Evolutionary conservation across 2,329 filamentous ascomycete species (phyloP), one percentile per base, ranked within the genome.

Genomic region (Nannizzia gypsea): DNA sequence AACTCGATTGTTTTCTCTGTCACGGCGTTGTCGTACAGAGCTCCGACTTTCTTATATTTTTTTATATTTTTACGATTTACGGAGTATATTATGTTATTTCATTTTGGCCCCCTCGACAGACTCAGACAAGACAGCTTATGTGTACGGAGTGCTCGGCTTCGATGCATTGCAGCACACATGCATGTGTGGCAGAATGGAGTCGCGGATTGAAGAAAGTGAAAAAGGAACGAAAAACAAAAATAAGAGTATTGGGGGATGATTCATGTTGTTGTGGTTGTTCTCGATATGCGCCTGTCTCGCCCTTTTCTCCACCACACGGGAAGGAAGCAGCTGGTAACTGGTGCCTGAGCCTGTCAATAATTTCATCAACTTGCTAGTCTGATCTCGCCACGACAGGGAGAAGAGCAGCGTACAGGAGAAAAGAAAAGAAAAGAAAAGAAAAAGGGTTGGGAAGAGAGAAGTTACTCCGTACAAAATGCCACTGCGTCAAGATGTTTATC

Each of bases 221-320:
- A 36, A 13, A 36, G 31, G 31, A 36, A 3, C 31, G 31, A 36
- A 36, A 36, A 36, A 36, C 31, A 36, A 36, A 36, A 3, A 36
- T 36, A 36, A 13, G 31, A 36, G 13, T 36, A 36, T 36, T 13
- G 31, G 31, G 31, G 31, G 31, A 36, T 8, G 31, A 36, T 36
- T 36, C 13, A 11, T 13, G 28, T 36, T 36, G 31, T 36, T 36
- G n/a, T 36, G 9, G 44, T 15, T 48, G 44, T 26, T 24, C 20
- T 11, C 15, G 44, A 48, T 26, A 22, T 20, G 42, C 9, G 31
- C 31, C 31, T 24, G 17, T 22, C 20, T 54, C 26, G 15, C 48
- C 26, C 26, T 17, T 54, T 31, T 54, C 48, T 54, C 48, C 48
- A 54, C 46, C 28, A 34, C 48, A 54, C 48, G 48, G 48, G 48